These are phyloP conservation scores for Jamesozyma spencerorum DNA, from an alignment of 805 yeast species.

Conservation along the genomic window DNA sequence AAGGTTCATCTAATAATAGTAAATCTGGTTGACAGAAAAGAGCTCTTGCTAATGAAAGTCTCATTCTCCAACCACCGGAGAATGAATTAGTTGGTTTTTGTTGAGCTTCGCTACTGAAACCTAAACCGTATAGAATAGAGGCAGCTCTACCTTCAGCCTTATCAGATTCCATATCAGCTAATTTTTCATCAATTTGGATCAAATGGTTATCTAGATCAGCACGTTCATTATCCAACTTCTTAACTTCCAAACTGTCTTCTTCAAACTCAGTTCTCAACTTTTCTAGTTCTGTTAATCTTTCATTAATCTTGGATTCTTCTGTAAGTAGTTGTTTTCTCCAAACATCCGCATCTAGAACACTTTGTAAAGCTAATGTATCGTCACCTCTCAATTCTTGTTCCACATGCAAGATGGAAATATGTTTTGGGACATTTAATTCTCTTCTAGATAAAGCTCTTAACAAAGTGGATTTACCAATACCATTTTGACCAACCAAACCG, in stretches of 20 bases:
- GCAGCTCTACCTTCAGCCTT: conserved; percentile 98
- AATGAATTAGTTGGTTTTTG: conserved; percentile 75
- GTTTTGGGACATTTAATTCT: conserved; percentile 89
- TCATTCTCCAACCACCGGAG: conserved; percentile 99
- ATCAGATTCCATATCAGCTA: conserved; percentile 90
- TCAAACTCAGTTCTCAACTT: conserved; percentile 60
- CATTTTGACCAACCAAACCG: conserved; percentile 97
- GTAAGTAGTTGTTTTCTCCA: conserved; percentile 86
- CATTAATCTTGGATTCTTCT: conserved; percentile 69
- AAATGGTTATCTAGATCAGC: conserved; percentile 75
- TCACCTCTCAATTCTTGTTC: conserved; percentile 97
- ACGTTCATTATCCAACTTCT: conserved; percentile 79
- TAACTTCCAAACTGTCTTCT: conserved; percentile 63
- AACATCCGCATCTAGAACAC: conserved; percentile 98
- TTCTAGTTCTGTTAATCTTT: conserved; percentile 69
- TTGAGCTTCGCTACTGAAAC: conserved; percentile 86
- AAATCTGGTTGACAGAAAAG: conserved; percentile 94
- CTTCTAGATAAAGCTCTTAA: conserved; percentile 86
- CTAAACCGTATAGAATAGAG: conserved; percentile 82
- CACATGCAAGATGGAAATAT: conserved; percentile 89
- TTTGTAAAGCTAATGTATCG: conserved; percentile 80
- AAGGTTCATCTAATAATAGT: conserved; percentile 92
- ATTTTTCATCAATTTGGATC: conserved; percentile 69
- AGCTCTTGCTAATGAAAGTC: conserved; percentile 95
- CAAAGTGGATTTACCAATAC: conserved; percentile 97